Base-by-base conservation (phyloP, 2,329 filamentous ascomycete species). In the Aureobasidium uvarum region DNA sequence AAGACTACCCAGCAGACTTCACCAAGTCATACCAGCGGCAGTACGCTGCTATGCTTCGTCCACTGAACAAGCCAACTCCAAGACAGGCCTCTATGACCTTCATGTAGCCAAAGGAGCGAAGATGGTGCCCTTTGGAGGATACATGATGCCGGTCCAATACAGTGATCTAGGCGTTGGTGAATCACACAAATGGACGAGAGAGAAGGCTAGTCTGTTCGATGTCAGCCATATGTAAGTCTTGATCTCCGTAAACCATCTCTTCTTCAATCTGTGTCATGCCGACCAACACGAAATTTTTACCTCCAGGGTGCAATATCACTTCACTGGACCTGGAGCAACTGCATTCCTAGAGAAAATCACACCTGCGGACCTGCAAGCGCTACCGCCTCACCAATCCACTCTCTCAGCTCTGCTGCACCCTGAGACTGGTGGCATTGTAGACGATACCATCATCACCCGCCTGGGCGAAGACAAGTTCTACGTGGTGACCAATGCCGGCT, bases 121-220 rank as follows among this genome's bases (percentile, higher is more conserved):
- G 80, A 95, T 98, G 86, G 94, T 97, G 58, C 91, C 92, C n/a
- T 99, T 97, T 78, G 94, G 91, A 69, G 92, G 92, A 70, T 96
- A 89, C 80, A 83, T 86, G 71, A 97, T 99, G 92, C 95, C 95
- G 8, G 87, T 99, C 51, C 90, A 95, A 77, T 99, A 98, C 81
- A 79, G 83, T 39, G 85, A 87, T 70, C 83, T 90, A 70, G 88
- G 89, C 71, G 89, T 97, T 69, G 84, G 86, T 70, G 90, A 92
- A 67, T 96, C 92, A 62, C 95, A 98, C 81, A 84, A 87, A 72
- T 97, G 94, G 84, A 98, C 95, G 18, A 87, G 95, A 64, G 84
- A 87, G 71, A 90, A 93, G 77, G 90, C 91, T 66, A 96, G 92
- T 69, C 81, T 99, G 69, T 99, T 99, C 74, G 95, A 99, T 77